Conservation (phyloP, 2,329 filamentous ascomycete genomes). For the Penicillium crustosum region DNA sequence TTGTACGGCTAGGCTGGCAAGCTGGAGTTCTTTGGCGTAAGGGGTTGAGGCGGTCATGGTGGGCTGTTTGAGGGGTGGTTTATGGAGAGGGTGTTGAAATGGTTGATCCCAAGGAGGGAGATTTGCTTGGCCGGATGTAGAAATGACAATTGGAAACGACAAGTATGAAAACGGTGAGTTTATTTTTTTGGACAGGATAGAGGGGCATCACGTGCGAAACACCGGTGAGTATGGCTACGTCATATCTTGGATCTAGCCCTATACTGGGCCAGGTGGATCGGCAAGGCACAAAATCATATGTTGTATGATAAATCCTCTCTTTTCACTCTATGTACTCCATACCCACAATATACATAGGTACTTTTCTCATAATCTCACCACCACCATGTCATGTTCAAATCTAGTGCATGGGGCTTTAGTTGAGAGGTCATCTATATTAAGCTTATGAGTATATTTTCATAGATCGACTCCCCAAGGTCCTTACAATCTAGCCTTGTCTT, state of each 20-base stretch:
- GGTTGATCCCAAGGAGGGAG: not conserved
- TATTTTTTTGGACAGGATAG: conserved; percentile 3
- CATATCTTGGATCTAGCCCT: conserved; percentile 1
- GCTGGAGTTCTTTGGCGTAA: conserved; percentile 39
- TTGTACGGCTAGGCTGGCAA: conserved; percentile 51
- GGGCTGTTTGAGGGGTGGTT: not conserved
- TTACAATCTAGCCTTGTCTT: conserved; percentile 14
- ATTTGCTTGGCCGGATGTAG: not conserved
- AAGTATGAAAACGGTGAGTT: not conserved
- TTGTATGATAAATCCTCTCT: not conserved
- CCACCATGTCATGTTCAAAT: too few relatives aligned
- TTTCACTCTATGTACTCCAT: too few relatives aligned
- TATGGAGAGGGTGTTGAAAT: not conserved
- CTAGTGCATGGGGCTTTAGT: too few relatives aligned
- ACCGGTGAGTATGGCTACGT: conserved; percentile 8
- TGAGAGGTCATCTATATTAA: not conserved
- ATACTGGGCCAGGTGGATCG: not conserved
- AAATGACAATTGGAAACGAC: not conserved
- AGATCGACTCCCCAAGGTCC: too few relatives aligned
- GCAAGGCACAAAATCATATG: not conserved
- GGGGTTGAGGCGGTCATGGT: conserved; percentile 27
- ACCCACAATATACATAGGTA: too few relatives aligned
- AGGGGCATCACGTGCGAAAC: conserved; percentile 10
- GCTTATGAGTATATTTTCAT: not conserved
- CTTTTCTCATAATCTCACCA: not conserved